phyloP scores from a whole-genome alignment of 805 yeast species.

The Candida montana region DNA sequence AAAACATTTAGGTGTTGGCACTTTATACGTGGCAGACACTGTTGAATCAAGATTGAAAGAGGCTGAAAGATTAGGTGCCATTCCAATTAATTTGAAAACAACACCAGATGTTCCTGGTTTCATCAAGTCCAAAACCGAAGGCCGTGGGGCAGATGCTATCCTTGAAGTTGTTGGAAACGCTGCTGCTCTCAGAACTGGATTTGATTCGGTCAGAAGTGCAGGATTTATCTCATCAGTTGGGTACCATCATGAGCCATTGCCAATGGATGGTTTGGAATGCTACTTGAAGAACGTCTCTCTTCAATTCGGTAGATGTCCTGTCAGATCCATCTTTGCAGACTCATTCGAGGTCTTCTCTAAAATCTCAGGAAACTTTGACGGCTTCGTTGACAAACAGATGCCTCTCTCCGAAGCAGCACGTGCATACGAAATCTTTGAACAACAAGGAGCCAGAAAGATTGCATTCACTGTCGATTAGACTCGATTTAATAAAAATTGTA shows the following conservation, averaged over 20 bases:
- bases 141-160: slow-evolving; percentile 54
- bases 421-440: slow-evolving; percentile 48
- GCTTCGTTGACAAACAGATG: slow-evolving; percentile 45
- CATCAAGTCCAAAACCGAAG: slow-evolving; percentile 31
- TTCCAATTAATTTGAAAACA: slow-evolving; percentile 37
- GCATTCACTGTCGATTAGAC: slow-evolving; percentile 30
- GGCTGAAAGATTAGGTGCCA: slow-evolving; percentile 53
- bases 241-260: slow-evolving; percentile 52
- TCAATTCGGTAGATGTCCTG: slow-evolving; percentile 62
- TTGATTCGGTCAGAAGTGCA: slow-evolving; percentile 48
- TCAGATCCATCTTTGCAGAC: slow-evolving; percentile 49
- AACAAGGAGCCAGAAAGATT: slow-evolving; percentile 50
- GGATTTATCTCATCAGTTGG: slow-evolving; percentile 57
- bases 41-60: slow-evolving; percentile 56
- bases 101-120: slow-evolving; percentile 31
- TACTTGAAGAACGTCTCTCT: slow-evolving; percentile 50
- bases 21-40: slow-evolving; percentile 59
- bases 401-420: slow-evolving; percentile 39
- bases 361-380: slow-evolving; percentile 40
- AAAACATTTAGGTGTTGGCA: slow-evolving; percentile 63
- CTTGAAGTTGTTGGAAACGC: slow-evolving; percentile 57
- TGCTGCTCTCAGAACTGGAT: slow-evolving; percentile 45
- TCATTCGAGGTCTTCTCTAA: slow-evolving; percentile 43
- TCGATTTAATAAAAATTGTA: too few relatives aligned
- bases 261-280: slow-evolving; percentile 53